Base-by-base conservation (phyloP, 768 basidiomycete genomes). In the Crucibulum laeve region DNA sequence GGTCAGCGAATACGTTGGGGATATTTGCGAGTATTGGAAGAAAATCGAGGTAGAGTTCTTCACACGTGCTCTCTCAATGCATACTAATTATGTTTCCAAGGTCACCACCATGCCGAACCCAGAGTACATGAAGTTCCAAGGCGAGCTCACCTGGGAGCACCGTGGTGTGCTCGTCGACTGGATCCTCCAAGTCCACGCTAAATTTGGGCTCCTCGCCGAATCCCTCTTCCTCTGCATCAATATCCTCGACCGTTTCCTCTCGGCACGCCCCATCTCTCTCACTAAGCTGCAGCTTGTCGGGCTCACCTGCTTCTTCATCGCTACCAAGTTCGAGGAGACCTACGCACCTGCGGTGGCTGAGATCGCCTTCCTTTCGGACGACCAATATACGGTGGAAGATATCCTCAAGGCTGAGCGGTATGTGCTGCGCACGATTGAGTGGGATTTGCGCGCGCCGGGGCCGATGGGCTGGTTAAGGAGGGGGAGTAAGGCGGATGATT, bases 281-380 rank as follows among this genome's bases (percentile, higher is more conserved):
- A 70, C 79, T 47, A 94, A 93, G 61, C 77, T 95, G 25, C 94
- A 96, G 61, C 82, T 96, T 26, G 91, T 96, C 45, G 94, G 94
- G 44, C 74, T 92, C 40, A 84, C 90, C 2, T 83, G 85, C 46
- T 78, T 97, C 53, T 88, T 95, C 65, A 71, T 96, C 52, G 80
- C 94, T 0, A 79, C 90, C 26, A 97, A 97, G 63, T 91, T 86
- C 49, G 94, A 97, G 62, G 93, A 96, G 62, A 91, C 91, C 32
- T 79, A 91, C 49, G 82, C 91, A 7, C 94, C 94, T 0, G 84
- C 87, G 18, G 84, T 91, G 21, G 67, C 68, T 22, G 88, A 93
- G 65, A 85, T 95, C 57, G 75, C 87, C 15, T 75, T 76, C 58
- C 83, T 91, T 54, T 79, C 88, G 26, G 90, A 94, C 46, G 79